phyloP scores from a whole-genome alignment of 2,329 filamentous ascomycete species.

The Epicoccum nigrum region DNA sequence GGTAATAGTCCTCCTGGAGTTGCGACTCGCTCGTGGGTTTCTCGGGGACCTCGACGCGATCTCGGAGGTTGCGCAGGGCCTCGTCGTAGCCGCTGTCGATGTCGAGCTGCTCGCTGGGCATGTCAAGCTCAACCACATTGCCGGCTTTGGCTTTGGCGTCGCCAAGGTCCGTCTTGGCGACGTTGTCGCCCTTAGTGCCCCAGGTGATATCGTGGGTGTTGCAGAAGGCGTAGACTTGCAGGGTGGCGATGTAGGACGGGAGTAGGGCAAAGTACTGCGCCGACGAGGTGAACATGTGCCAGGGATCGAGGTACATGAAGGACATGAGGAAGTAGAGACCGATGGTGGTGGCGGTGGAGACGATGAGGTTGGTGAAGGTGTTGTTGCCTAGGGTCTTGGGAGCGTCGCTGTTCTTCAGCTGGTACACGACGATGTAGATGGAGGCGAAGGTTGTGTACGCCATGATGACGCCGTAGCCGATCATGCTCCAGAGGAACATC shows the following conservation, averaged over 20 bases:
- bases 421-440: slow-evolving; percentile 86
- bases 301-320: slow-evolving; percentile 94
- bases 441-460: slow-evolving; percentile 88
- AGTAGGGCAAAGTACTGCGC: slow-evolving; percentile 92
- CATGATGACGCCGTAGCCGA: slow-evolving; percentile 95
- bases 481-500: slow-evolving; percentile 85
- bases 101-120: slow-evolving; percentile 96
- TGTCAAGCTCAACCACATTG: slow-evolving; percentile 88
- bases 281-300: slow-evolving; percentile 97
- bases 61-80: slow-evolving; percentile 91
- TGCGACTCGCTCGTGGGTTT: slow-evolving; percentile 72
- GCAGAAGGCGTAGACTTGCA: slow-evolving; percentile 98
- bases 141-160: slow-evolving; percentile 76
- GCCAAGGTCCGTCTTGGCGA: slow-evolving; percentile 89
- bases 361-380: slow-evolving; percentile 92
- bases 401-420: slow-evolving; percentile 64
- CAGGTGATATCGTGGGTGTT: slow-evolving; percentile 99
- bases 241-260: slow-evolving; percentile 92
- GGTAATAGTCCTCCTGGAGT: slow-evolving; percentile 98
- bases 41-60: slow-evolving; percentile 80
- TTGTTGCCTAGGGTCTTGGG: slow-evolving; percentile 75
- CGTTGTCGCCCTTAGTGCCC: slow-evolving; percentile 98
- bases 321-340: slow-evolving; percentile 97
- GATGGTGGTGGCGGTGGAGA: slow-evolving; percentile 85
- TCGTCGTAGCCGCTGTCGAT: slow-evolving; percentile 98